Base-by-base conservation (phyloP, 345 rosid species). In the Mangifera indica region DNA sequence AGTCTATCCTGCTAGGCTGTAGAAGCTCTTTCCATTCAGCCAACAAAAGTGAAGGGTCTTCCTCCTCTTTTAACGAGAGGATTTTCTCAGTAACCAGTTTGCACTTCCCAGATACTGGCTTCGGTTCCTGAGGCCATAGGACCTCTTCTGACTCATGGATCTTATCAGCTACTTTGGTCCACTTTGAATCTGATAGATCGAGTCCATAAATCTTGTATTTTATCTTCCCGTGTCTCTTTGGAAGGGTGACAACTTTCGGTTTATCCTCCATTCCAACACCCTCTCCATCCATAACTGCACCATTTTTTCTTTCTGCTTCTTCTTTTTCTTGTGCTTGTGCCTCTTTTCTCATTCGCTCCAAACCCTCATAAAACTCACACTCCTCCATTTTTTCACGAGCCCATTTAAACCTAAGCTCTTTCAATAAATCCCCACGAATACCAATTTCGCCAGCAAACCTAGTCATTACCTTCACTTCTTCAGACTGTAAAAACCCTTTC, bases 371-470 rank as follows among this genome's bases (percentile, higher is more conserved):
- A 76, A 91, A 95, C 29, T 91, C 98, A 18, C 78, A 76, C 74
- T 95, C 94, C 67, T 93, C 99, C 96, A 93, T 88, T 68, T 88
- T 84, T 76, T 96, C 98, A 21, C 81, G 73, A 1, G 97, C 96
- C 96, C 98, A 91, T 79, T 93, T 89, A 70, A 89, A 91, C 73
- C 96, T 86, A 26, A 95, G 83, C 80, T 95, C 97, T 78, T 98
- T 89, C 81, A 89, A 82, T 84, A 95, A 52, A 66, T 91, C 94
- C 64, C 97, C 99, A 37, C 93, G 84, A 77, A 93, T 87, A 46
- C 98, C 99, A 49, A 88, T 77, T 60, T 93, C 99, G 18, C 91
- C 92, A 15, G 98, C 94, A 80, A 95, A 93, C 71, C 94, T 84
- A 72, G 88, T 84, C 96, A 91, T 88, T 75, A 91, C 93, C 82